Evolutionary conservation across 345 rosid genomes (phyloP).

Genomic region (Brassica cretica): DNA sequence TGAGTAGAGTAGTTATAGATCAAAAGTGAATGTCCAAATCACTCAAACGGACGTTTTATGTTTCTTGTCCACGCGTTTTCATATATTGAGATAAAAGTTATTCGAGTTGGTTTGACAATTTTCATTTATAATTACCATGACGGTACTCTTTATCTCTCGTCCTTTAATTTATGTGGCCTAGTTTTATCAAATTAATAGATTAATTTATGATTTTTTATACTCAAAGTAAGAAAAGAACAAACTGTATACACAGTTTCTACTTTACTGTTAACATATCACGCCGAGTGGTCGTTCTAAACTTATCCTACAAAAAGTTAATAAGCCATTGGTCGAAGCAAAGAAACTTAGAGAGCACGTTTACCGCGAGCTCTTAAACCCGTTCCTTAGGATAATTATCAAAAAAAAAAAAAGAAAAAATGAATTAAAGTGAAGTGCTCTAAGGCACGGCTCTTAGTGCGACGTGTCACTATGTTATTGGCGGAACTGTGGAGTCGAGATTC

Average conservation of each 20-base stretch:
- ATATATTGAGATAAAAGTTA: neutral
- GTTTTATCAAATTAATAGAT: neutral
- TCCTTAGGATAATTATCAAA: too few species aligned
- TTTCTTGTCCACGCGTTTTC: constrained; percentile 9
- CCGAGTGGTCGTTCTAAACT: constrained; percentile 18
- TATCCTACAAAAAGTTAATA: neutral
- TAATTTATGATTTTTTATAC: neutral
- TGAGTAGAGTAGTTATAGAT: constrained; percentile 3
- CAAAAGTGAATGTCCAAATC: constrained; percentile 7
- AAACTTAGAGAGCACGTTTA: neutral
- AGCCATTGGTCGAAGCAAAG: neutral
- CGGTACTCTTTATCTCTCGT: neutral
- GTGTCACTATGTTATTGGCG: too few species aligned
- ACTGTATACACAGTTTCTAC: neutral
- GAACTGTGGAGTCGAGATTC: too few species aligned
- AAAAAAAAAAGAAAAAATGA: too few species aligned
- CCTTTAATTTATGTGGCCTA: neutral
- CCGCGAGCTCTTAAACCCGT: too few species aligned
- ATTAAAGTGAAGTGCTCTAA: too few species aligned
- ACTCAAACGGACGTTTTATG: constrained; percentile 17
- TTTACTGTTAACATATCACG: constrained; percentile 31
- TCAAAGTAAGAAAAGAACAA: neutral
- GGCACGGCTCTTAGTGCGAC: too few species aligned
- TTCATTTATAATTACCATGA: constrained; percentile 6
- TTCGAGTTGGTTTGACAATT: constrained; percentile 27